Percentiles rank a stretch among this genome's conserved stretches.
These are phyloP conservation scores for Ajuga chamaepitys DNA, from an alignment of 257 asterid species.

Conservation along the genomic window DNA sequence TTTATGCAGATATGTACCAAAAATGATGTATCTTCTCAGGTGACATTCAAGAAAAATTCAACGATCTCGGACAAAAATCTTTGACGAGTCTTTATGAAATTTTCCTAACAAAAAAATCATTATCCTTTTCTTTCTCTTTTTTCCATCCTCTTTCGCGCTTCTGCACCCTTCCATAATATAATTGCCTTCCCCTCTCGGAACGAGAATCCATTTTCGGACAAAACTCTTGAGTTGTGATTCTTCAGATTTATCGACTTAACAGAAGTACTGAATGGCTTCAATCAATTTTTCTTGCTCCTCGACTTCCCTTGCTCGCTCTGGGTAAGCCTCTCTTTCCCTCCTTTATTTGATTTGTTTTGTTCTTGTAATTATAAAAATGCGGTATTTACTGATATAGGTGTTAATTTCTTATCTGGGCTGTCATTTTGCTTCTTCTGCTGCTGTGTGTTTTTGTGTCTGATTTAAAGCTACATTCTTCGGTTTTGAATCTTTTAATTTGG, in stretches of 20 bases:
- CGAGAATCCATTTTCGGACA: not conserved
- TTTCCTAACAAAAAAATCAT: not conserved
- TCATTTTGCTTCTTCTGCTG: not conserved
- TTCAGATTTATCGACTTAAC: not conserved
- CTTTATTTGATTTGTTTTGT: not conserved
- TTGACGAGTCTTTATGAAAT: not conserved
- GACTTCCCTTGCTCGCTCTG: conserved; percentile 44
- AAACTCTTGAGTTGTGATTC: not conserved
- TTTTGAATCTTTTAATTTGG: conserved; percentile 2
- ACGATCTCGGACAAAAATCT: not conserved
- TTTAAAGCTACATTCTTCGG: not conserved
- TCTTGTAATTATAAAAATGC: not conserved
- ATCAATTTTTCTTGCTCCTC: conserved; percentile 59
- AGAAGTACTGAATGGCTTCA: conserved; percentile 45
- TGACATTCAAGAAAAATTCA: no score
- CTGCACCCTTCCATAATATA: not conserved
- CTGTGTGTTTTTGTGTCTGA: not conserved
- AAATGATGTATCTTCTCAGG: no score
- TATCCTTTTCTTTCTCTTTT: not conserved
- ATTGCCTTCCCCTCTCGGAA: not conserved
- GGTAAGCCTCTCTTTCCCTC: conserved; percentile 32
- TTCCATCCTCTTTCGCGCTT: conserved; percentile 5
- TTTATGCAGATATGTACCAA: no score
- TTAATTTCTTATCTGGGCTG: not conserved
- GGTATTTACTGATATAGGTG: not conserved